phyloP scores from a whole-genome alignment of 495 filamentous ascomycete species.

The Daldinia caldariorum region DNA sequence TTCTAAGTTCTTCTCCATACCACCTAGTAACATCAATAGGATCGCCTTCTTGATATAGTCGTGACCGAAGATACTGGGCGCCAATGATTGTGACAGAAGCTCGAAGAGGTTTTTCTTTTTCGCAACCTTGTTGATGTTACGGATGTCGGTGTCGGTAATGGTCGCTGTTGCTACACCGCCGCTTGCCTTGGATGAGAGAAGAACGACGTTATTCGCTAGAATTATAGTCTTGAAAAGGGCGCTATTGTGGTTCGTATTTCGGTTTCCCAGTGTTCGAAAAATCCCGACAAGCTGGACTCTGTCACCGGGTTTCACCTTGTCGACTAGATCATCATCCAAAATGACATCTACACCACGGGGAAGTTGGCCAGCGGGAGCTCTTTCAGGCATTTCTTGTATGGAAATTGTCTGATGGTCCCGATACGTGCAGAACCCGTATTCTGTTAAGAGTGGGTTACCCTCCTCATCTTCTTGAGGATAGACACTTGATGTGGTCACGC shows the following conservation, averaged over 20 bases:
- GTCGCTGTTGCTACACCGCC: conserved; percentile 91
- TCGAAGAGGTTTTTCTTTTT: conserved; percentile 97
- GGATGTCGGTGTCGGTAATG: conserved; percentile 97
- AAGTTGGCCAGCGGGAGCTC: conserved; percentile 94
- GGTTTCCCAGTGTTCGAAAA: conserved; percentile 91
- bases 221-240: conserved; percentile 93
- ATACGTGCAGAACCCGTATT: conserved; percentile 95
- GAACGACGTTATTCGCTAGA: conserved; percentile 93
- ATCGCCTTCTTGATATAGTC: conserved; percentile 99
- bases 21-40: conserved; percentile 94
- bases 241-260: conserved; percentile 85
- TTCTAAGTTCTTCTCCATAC: conserved; percentile 98
- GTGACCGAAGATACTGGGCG: conserved; percentile 97
- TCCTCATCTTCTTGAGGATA: conserved; percentile 97
- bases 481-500: conserved; percentile 83
- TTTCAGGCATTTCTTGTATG: conserved; percentile 99
- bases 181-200: conserved; percentile 94
- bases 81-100: conserved; percentile 91
- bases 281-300: conserved; percentile 95
- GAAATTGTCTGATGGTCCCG: conserved; percentile 98
- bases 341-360: conserved; percentile 98
- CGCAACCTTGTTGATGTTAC: conserved; percentile 96
- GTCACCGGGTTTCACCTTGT: conserved; percentile 94
- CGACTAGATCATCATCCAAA: conserved; percentile 95
- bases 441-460: conserved; percentile 80